These are phyloP conservation scores for Penicillium verhagenii DNA, from an alignment of 495 filamentous ascomycete genomes.

Conservation along the genomic window DNA sequence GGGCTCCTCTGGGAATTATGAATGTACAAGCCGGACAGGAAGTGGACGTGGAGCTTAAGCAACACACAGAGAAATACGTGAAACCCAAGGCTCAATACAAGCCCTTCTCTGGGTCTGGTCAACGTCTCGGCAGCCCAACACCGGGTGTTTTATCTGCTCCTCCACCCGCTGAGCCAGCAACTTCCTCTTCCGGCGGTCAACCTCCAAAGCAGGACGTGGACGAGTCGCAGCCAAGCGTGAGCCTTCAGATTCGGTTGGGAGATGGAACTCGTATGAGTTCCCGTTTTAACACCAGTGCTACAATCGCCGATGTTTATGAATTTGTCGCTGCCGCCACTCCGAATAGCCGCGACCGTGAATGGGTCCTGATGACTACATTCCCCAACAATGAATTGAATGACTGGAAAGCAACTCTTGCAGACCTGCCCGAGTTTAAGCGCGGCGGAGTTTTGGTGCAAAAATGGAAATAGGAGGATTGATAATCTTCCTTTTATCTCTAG, in stretches of 20 bases:
- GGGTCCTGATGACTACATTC: constrained; percentile 92
- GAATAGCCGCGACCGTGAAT: constrained; percentile 56
- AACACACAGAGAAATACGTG: constrained; percentile 81
- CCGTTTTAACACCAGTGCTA: constrained; percentile 89
- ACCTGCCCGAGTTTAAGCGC: constrained; percentile 79
- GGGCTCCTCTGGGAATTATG: constrained; percentile 85
- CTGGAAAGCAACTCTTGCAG: constrained; percentile 63
- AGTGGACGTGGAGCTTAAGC: constrained; percentile 85
- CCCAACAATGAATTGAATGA: constrained; percentile 91
- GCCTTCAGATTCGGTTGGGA: constrained; percentile 83
- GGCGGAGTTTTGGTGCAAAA: constrained; percentile 87
- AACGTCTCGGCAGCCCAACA: constrained; percentile 88
- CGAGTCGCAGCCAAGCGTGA: constrained; percentile 71
- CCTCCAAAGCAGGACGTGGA: constrained; percentile 59
- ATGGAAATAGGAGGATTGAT: constrained; percentile 55
- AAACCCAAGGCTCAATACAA: constrained; percentile 81
- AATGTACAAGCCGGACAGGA: constrained; percentile 81
- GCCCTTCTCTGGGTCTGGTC: constrained; percentile 79
- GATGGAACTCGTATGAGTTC: constrained; percentile 84
- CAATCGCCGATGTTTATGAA: constrained; percentile 84
- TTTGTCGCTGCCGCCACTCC: constrained; percentile 74
- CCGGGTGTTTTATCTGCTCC: constrained; percentile 57
- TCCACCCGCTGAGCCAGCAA: constrained; percentile 32
- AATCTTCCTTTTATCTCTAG: neutral
- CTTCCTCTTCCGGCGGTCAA: constrained; percentile 21